Base-by-base conservation (phyloP, 805 yeast genomes). In the Priceomyces haplophilus region DNA sequence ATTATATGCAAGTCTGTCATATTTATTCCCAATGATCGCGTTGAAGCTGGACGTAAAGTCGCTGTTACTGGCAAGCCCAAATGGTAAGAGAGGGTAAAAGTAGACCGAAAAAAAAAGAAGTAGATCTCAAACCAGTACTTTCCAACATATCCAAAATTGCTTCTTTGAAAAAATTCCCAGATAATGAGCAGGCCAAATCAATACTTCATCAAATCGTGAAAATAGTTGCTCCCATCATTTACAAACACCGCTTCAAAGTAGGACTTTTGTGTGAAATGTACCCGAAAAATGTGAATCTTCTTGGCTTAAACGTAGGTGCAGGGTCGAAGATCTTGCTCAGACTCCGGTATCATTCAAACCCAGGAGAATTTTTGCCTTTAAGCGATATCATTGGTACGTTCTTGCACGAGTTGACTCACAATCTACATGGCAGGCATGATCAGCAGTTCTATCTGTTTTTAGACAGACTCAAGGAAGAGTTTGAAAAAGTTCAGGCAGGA, bases 401-500 rank as follows among this genome's bases (percentile, higher is more conserved):
- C 80, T 67, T 91, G 4, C 98, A 91, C 61, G 98, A 91, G 59
- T 69, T 91, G 33, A 78, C 88, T 1, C 98, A 91, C 59, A 90
- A 88, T 58, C 58, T 72, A 16, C 67, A 68, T 54, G 96, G 97
- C 0, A 85, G 95, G 0, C 98, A 91, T 57, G 84, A 91, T 65
- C 75, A 65, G 2, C 64, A 64, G 45, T 91, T 91, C 56, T 87
- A 87, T 57, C 65, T 66, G 39, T 73, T 74, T 39, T 60, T 88
- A 49, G 91, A 85, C 42, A 79, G 76, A 45, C 67, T 85, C 32
- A 77, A 75, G 43, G 67, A 65, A 4, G 65, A 84, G 53, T 80
- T 65, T 52, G 71, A 69, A 40, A 64, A 67, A 7, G 55, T 75
- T 34, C 74, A 72, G 49, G 45, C 63, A 31, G 64, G 66, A 21